Evolutionary conservation across 176 grass and related monocot genomes (phyloP).

Genomic region (Avena eriantha): DNA sequence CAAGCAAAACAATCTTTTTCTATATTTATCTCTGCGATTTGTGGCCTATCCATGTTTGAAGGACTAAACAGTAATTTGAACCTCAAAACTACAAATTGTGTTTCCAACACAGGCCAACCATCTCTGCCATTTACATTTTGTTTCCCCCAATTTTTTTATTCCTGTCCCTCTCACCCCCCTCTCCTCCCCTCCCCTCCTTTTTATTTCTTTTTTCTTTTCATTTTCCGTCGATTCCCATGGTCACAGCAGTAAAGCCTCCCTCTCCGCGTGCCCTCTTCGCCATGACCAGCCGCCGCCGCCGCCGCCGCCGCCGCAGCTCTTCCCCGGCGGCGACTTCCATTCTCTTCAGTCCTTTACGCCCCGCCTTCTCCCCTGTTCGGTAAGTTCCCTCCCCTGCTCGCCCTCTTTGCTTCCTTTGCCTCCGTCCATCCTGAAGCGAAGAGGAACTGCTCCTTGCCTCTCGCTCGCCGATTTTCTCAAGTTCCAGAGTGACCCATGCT

Average conservation of each 20-base stretch:
- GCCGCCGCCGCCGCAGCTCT: constrained; percentile 35
- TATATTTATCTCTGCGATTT: background rate
- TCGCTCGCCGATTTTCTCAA: background rate
- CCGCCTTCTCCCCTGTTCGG: constrained; percentile 31
- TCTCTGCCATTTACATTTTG: constrained; percentile 24
- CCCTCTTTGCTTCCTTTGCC: constrained; percentile 5
- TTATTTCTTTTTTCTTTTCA: background rate
- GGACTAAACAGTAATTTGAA: constrained; percentile 34
- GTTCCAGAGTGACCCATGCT: constrained; percentile 40
- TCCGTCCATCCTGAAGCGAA: constrained; percentile 17
- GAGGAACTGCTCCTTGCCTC: constrained; percentile 11
- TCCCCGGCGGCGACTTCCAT: constrained; percentile 22
- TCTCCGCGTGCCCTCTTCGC: constrained; percentile 44
- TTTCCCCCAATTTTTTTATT: constrained; percentile 10
- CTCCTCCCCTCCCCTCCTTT: background rate
- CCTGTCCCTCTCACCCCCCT: constrained; percentile 22
- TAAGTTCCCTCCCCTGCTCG: constrained; percentile 29
- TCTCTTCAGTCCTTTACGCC: background rate
- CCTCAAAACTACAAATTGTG: background rate
- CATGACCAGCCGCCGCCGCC: constrained; percentile 45
- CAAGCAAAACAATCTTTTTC: too few relatives aligned
- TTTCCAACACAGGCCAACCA: constrained; percentile 50
- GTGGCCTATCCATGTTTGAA: background rate
- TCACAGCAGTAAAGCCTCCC: constrained; percentile 48
- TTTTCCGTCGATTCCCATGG: constrained; percentile 69